These are phyloP conservation scores for Melaleuca quinquenervia DNA, from an alignment of 345 rosid genomes.

Conservation along the genomic window DNA sequence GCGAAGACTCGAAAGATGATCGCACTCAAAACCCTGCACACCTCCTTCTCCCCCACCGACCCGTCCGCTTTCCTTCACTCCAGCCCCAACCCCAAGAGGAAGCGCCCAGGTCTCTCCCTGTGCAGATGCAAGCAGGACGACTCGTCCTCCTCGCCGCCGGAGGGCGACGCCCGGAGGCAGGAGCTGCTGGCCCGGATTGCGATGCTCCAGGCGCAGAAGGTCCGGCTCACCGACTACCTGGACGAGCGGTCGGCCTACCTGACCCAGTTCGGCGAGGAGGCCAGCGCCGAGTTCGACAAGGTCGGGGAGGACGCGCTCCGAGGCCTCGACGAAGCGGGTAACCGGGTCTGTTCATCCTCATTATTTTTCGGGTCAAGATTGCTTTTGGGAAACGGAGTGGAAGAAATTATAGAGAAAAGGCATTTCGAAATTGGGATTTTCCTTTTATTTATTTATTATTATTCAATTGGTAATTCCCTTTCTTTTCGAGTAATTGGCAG, in stretches of 20 bases:
- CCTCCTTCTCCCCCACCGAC: slow-evolving; percentile 12
- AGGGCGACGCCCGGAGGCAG: slow-evolving; percentile 65
- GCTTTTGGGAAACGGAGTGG: background rate
- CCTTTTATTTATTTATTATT: too few species aligned
- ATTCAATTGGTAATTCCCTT: too few species aligned
- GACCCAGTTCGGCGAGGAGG: slow-evolving; percentile 80
- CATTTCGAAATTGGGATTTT: background rate
- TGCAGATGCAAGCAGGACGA: slow-evolving; percentile 32
- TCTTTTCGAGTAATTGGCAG: slow-evolving; percentile 16
- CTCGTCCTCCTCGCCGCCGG: slow-evolving; percentile 19
- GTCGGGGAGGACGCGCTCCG: slow-evolving; percentile 89
- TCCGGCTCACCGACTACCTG: slow-evolving; percentile 73
- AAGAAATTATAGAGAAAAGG: background rate
- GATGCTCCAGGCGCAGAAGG: slow-evolving; percentile 75
- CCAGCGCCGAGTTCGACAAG: slow-evolving; percentile 65
- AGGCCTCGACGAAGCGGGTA: slow-evolving; percentile 76
- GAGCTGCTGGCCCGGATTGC: slow-evolving; percentile 81
- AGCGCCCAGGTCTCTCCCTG: slow-evolving; percentile 14
- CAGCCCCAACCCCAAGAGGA: slow-evolving; percentile 9
- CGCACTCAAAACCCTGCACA: slow-evolving; percentile 22
- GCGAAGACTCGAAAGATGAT: slow-evolving; percentile 17
- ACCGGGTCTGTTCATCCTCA: slow-evolving; percentile 43
- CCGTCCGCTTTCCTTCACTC: slow-evolving; percentile 5
- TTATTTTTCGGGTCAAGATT: background rate
- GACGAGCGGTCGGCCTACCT: slow-evolving; percentile 74